Evolutionary conservation across 352 stramenopile species (phyloP), one percentile per base, ranked within the genome.

Genomic region (Globisporangium echinulatum): DNA sequence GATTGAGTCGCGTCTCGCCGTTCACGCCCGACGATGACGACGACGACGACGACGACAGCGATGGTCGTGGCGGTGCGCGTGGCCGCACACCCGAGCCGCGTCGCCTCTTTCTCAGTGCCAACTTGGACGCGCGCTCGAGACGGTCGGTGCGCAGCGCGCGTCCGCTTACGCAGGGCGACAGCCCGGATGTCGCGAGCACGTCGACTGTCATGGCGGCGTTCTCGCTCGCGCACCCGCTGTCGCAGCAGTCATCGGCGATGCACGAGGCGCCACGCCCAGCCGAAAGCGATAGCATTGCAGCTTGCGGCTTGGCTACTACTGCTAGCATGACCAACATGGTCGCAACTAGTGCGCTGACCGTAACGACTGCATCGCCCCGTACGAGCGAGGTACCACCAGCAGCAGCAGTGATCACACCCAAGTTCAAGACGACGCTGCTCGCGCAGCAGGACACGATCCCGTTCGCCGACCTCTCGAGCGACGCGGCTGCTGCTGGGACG

Each of bases 1-100:
- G 15, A 7, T 66, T 40, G 40, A 66, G 47, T 52, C 63, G 63
- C 25, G 62, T 69, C 19, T 56, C 59, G 38, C 63, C 63, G 42
- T 69, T 69, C 38, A 38, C 47, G 38, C 15, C 40, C 36, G 50
- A 59, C 7, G 46, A 53, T 5, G 37, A 38, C 14, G 9, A 8
- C 7, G 11, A 49, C 19, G 60, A 61, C 46, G 6, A 50, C 46
- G 46, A 50, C n/a, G 15, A 50, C 46, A 17, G 40, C 40, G 11
- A 13, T 44, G 11, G 8, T 17, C 5, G 8, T n/a, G 25, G 6
- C 1, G 17, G 3, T 50, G 40, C n/a, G 43, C 43, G 0, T 5
- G 40, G 2, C 2, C 33, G n/a, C 7, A 40, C n/a, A 3, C 10
- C 25, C 0, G 25, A 52, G 54, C n/a, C 36, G 40, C 52, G 51